Conservation (phyloP, 1,284 basidiomycete genomes). For the Phellinidium pouzarii region DNA sequence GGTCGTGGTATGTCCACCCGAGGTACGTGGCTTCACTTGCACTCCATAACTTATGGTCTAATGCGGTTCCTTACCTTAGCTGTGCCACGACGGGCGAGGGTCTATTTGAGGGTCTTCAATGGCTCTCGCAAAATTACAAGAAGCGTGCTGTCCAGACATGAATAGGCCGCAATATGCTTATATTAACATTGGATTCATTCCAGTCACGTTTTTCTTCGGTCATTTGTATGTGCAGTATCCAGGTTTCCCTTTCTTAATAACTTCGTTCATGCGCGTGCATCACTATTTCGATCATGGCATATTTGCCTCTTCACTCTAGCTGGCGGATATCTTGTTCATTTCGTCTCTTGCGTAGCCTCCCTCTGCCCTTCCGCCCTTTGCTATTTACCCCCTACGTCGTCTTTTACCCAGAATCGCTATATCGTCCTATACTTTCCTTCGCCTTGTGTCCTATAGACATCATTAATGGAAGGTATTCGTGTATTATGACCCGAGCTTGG, state of each 20-base stretch:
- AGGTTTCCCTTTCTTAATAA: background rate
- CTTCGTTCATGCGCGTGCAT: constrained; percentile 7
- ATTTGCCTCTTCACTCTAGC: background rate
- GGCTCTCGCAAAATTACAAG: constrained; percentile 95
- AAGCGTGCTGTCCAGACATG: constrained; percentile 66
- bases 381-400: background rate
- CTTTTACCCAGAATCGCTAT: background rate
- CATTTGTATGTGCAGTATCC: constrained; percentile 2
- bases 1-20: constrained; percentile 98
- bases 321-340: background rate
- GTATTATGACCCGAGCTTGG: constrained; percentile 6
- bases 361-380: constrained; percentile 7
- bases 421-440: constrained; percentile 5
- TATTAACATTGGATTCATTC: background rate
- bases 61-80: constrained; percentile 34
- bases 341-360: too few relatives aligned
- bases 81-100: constrained; percentile 96
- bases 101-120: constrained; percentile 91
- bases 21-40: constrained; percentile 49
- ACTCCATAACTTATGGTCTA: background rate
- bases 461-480: constrained; percentile 17
- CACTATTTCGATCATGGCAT: constrained; percentile 2
- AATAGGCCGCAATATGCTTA: constrained; percentile 16
- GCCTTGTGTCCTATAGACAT: constrained; percentile 12
- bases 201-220: background rate